Evolutionary conservation across 129 eudicot species (phyloP).

Genomic region (Escallonia rubra): DNA sequence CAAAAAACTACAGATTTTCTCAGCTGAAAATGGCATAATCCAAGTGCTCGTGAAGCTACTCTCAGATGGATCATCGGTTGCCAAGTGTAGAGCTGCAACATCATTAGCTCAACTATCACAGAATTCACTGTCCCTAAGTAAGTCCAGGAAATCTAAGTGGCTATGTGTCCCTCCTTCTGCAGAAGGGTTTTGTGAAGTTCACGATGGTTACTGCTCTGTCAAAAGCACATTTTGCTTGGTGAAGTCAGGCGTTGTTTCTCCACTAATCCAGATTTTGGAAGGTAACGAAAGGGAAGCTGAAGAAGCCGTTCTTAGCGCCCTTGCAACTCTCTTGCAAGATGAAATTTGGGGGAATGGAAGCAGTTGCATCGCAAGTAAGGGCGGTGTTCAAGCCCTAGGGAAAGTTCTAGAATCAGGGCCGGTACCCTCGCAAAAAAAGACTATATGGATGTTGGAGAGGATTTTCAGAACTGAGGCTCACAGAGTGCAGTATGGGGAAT

Average conservation of each 20-base stretch:
- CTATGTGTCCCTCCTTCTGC: slow-evolving; percentile 47
- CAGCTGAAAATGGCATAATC: slow-evolving; percentile 60
- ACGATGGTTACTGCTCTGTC: slow-evolving; percentile 52
- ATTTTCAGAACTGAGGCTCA: slow-evolving; percentile 57
- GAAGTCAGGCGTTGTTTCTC: slow-evolving; percentile 57
- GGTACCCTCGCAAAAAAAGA: slow-evolving; percentile 60
- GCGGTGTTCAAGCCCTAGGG: slow-evolving; percentile 42
- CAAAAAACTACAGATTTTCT: slow-evolving; percentile 48
- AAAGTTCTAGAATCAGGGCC: slow-evolving; percentile 53
- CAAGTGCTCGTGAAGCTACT: slow-evolving; percentile 63
- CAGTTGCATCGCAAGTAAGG: slow-evolving; percentile 30
- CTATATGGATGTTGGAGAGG: slow-evolving; percentile 73
- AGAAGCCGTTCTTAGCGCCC: slow-evolving; percentile 63
- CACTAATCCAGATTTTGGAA: slow-evolving; percentile 50
- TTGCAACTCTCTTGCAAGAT: slow-evolving; percentile 60
- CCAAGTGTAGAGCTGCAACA: slow-evolving; percentile 63
- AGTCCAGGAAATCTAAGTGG: slow-evolving; percentile 56
- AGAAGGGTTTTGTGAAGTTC: slow-evolving; percentile 62
- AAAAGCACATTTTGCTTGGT: slow-evolving; percentile 68
- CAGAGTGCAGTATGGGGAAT: slow-evolving; percentile 53
- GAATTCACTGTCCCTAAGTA: slow-evolving; percentile 36
- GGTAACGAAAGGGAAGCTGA: slow-evolving; percentile 61
- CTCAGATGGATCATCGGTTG: slow-evolving; percentile 33
- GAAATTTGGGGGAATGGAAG: slow-evolving; percentile 80
- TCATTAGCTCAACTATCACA: slow-evolving; percentile 72